Percentiles rank a stretch among this genome's conserved stretches.
Evolutionary conservation across 352 stramenopile genomes (phyloP).

Genomic region (Phytophthora uliginosa): DNA sequence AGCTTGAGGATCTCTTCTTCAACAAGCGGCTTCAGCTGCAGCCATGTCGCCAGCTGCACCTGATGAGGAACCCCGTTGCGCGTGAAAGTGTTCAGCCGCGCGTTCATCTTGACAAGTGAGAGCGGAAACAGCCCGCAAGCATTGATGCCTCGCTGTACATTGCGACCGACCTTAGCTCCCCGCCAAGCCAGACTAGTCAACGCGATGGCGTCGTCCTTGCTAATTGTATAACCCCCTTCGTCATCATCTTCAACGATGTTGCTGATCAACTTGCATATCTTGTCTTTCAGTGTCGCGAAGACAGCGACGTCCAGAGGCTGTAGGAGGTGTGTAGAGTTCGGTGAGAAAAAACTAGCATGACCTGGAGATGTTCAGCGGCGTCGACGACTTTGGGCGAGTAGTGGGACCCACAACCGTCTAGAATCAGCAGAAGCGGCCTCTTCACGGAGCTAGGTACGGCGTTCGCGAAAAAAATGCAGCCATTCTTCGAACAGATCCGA

Average conservation of each 20-base stretch:
- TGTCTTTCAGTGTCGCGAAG: constrained; percentile 26
- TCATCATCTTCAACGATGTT: constrained; percentile 11
- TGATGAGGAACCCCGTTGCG: too few species aligned
- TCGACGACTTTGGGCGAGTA: constrained; percentile 19
- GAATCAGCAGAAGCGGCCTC: constrained; percentile 1
- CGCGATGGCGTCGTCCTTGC: too few species aligned
- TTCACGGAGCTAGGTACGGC: background rate
- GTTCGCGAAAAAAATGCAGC: background rate
- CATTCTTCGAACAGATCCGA: too few species aligned
- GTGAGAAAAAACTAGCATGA: constrained; percentile 19
- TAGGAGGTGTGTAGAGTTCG: constrained; percentile 23
- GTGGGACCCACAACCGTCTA: constrained; percentile 28
- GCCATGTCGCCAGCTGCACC: too few species aligned
- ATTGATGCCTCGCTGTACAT: too few species aligned
- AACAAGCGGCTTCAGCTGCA: too few species aligned
- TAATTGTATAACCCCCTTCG: background rate
- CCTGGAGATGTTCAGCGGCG: background rate
- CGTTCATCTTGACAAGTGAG: too few species aligned
- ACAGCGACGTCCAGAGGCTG: constrained; percentile 34
- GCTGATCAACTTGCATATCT: constrained; percentile 7
- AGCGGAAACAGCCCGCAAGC: too few species aligned
- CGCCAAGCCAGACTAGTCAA: too few species aligned
- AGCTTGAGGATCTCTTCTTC: too few species aligned
- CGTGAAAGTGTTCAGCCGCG: too few species aligned
- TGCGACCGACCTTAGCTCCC: too few species aligned